Evolutionary conservation across 345 rosid species (phyloP), one percentile per base, ranked within the genome.

Genomic region (Heritiera littoralis): DNA sequence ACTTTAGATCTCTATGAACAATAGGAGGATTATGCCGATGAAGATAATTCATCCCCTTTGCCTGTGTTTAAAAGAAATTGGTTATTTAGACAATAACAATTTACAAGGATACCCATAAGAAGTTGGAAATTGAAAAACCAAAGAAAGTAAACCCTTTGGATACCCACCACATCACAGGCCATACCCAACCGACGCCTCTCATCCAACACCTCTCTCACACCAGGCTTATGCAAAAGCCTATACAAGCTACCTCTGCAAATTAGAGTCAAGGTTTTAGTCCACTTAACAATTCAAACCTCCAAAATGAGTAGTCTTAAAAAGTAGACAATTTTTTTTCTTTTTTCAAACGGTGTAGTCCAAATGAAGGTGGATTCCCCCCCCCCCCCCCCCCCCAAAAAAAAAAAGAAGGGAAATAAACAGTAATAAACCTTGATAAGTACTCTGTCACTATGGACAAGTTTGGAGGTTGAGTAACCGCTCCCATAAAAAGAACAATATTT

Each of bases 21-120:
- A 97, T 90, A 15, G 99, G 98, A 79, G 99, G 98, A 71, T 93
- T 94, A 67, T 89, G 93, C 74, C 80, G 91, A 83, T 97, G 99
- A 78, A 97, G 99, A 87, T 97, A 97, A 88, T 97, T 97, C 99
- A 97, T 93, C 79, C 99, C 99, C 86, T 90, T 93, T 56, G 99
- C 99, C 99, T 97, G 93, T 58, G 82, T 61, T 74, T 78, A 71
- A 64, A 58, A 67, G 60, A 18, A 75, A 64, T 63, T 61, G 58
- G 80, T 35, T 63, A 51, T 61, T 82, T 46, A 81, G 81, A 73
- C 71, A 40, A 72, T 20, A 60, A 64, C 40, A 35, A 79, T 40
- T 2, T 40, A 70, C n/a, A 76, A 7, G 28, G 51, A 58, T 9
- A 11, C 63, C 49, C 30, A 72, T 30, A 11, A 28, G 45, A 54